Conservation (phyloP, 2,329 filamentous ascomycete species). For the Acarospora socialis region DNA sequence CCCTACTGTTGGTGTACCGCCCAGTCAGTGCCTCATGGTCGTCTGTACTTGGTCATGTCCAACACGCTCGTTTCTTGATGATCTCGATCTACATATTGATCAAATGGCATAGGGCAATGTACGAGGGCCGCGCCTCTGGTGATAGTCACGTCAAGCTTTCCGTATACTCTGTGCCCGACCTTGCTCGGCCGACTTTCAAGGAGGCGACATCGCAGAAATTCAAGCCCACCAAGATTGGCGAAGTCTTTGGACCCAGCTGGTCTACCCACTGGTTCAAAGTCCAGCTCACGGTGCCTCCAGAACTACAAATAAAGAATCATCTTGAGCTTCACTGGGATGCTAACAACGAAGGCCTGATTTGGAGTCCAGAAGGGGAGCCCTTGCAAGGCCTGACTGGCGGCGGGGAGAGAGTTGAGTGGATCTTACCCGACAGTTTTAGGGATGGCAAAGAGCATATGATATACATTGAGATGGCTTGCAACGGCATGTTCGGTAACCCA, state of each 20-base stretch:
- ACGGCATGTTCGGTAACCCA: slow-evolving; percentile 94
- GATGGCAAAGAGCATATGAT: slow-evolving; percentile 79
- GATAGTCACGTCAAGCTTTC: slow-evolving; percentile 67
- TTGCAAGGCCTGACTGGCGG: slow-evolving; percentile 84
- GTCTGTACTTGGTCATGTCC: slow-evolving; percentile 11
- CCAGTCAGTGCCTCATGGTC: slow-evolving; percentile 7
- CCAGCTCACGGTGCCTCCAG: slow-evolving; percentile 57
- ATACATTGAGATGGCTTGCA: slow-evolving; percentile 98
- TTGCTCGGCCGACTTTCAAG: slow-evolving; percentile 69
- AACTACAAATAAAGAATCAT: slow-evolving; percentile 60
- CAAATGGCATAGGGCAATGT: slow-evolving; percentile 45
- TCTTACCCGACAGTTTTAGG: slow-evolving; percentile 65
- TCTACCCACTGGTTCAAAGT: slow-evolving; percentile 96
- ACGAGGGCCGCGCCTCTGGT: slow-evolving; percentile 53
- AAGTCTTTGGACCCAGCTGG: slow-evolving; percentile 86
- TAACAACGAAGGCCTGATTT: slow-evolving; percentile 87
- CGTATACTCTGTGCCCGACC: slow-evolving; percentile 70
- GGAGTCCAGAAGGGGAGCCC: slow-evolving; percentile 77
- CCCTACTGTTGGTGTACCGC: slow-evolving; percentile 1
- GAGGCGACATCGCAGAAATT: slow-evolving; percentile 70
- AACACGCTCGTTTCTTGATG: slow-evolving; percentile 6
- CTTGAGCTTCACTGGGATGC: slow-evolving; percentile 97
- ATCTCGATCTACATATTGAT: no score
- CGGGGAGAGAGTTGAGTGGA: slow-evolving; percentile 81
- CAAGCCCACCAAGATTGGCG: slow-evolving; percentile 57